Base-by-base conservation (phyloP, 2,329 filamentous ascomycete genomes). In the Diaporthe ampelina region DNA sequence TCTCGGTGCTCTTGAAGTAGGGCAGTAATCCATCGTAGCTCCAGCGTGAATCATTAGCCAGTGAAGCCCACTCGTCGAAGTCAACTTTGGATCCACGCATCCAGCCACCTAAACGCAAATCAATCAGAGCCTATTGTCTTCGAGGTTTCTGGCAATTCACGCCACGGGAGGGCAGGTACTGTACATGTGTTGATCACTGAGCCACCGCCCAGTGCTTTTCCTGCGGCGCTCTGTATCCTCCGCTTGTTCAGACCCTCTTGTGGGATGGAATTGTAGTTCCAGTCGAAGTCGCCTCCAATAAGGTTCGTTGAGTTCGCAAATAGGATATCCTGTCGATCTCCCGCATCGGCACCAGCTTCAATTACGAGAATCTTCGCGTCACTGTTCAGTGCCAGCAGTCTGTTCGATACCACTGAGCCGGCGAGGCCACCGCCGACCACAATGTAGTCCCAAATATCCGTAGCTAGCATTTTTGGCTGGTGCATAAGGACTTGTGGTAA, bases 21-120 rank as follows among this genome's bases (percentile, higher is more conserved):
- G 82, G 82, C 17, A 85, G 79, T 61, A 87, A 81, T 10, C 80
- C 80, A 0, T 83, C 79, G 63, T 83, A 85, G 69, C 81, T 81
- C 82, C 86, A 88, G 24, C 79, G 76, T 3, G 80, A 45, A 73
- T 88, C 85, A 24, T 61, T 19, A 59, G 77, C 68, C 67, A 78
- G 32, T 56, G 79, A 40, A 2, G 82, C 85, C 37, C 37, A 87
- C 73, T 81, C 79, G 52, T 87, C 81, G 74, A 84, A 87, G 74
- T 87, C 85, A 37, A 78, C 78, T n/a, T 78, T 78, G 26, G 81
- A 80, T 15, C 85, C 85, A 32, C 85, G 83, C 29, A 84, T 80
- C 80, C 85, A 85, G 15, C 48, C 67, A 45, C 52, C 57, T 70
- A 4, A 4, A 26, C 15, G 56, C 0, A 57, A 32, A 45, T 70